These are phyloP conservation scores for Suhomyces coccinellae DNA, from an alignment of 1,139 yeast genomes.

Conservation along the genomic window DNA sequence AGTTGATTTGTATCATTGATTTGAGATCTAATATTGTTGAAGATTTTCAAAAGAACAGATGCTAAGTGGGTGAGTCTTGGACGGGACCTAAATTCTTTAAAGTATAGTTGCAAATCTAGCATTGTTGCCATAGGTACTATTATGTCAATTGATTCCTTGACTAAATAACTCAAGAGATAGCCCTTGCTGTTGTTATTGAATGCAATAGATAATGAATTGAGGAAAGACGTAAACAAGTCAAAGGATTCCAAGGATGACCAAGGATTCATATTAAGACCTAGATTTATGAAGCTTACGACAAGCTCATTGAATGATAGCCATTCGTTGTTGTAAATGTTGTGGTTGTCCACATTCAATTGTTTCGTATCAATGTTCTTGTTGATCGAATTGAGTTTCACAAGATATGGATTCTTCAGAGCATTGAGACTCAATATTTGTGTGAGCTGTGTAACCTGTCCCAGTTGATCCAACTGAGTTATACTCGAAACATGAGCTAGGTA, in stretches of 20 bases:
- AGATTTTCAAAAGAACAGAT: constrained; percentile 55
- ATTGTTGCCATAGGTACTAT: constrained; percentile 52
- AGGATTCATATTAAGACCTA: constrained; percentile 60
- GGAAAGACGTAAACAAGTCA: constrained; percentile 54
- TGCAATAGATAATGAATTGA: constrained; percentile 58
- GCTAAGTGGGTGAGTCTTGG: constrained; percentile 59
- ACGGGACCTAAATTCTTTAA: constrained; percentile 39
- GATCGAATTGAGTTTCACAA: constrained; percentile 12
- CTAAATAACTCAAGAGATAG: constrained; percentile 44
- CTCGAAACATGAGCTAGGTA: constrained; percentile 13
- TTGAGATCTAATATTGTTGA: constrained; percentile 65
- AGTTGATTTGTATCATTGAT: constrained; percentile 44
- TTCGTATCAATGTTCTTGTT: neutral
- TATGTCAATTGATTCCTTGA: constrained; percentile 41
- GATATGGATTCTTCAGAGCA: constrained; percentile 15
- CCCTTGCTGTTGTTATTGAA: constrained; percentile 57
- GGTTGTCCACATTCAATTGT: constrained; percentile 12
- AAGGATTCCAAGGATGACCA: constrained; percentile 56
- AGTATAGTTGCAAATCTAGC: constrained; percentile 50
- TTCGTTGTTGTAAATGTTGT: constrained; percentile 37
- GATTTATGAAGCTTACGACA: constrained; percentile 49
- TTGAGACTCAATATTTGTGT: constrained; percentile 13
- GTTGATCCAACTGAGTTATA: constrained; percentile 10
- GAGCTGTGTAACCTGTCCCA: constrained; percentile 12
- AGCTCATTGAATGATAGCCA: constrained; percentile 56